These are phyloP conservation scores for Coprinopsis marcescibilis DNA, from an alignment of 768 basidiomycete species.

Conservation along the genomic window DNA sequence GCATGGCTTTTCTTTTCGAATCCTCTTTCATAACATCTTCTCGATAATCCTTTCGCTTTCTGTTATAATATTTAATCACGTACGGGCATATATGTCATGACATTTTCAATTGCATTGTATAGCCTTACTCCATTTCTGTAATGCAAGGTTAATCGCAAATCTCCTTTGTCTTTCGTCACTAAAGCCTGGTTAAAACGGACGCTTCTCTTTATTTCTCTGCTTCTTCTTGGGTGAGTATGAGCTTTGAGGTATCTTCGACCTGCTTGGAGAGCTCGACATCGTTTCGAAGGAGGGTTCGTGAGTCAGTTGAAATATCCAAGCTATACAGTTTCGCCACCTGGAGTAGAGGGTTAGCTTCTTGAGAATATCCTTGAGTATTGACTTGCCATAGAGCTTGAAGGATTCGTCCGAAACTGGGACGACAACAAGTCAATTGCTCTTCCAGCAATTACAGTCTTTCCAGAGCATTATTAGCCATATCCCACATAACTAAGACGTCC, in stretches of 20 bases:
- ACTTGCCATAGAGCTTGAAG: conserved; percentile 14
- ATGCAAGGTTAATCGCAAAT: conserved; percentile 23
- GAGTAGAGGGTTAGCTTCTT: neutral
- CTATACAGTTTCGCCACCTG: conserved; percentile 40
- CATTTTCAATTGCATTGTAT: conserved; percentile 38
- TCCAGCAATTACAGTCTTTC: conserved; percentile 54
- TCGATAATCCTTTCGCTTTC: conserved; percentile 11
- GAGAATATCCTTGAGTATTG: neutral
- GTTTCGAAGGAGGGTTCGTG: conserved; percentile 35
- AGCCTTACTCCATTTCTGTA: conserved; percentile 33
- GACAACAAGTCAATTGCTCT: conserved; percentile 55
- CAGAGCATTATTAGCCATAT: neutral
- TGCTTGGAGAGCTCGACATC: conserved; percentile 43
- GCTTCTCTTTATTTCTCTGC: neutral
- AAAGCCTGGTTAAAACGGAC: no score
- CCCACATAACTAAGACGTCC: neutral
- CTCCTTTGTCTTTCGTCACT: no score
- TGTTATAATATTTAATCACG: conserved; percentile 1
- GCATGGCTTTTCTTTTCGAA: neutral
- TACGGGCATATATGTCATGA: conserved; percentile 17
- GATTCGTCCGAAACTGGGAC: conserved; percentile 25
- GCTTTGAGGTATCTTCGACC: conserved; percentile 45
- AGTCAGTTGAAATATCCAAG: conserved; percentile 17
- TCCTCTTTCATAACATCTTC: conserved; percentile 8
- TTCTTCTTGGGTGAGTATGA: conserved; percentile 17